These are phyloP conservation scores for Oxytropis ochrocephala DNA, from an alignment of 306 rosid genomes.

Conservation along the genomic window DNA sequence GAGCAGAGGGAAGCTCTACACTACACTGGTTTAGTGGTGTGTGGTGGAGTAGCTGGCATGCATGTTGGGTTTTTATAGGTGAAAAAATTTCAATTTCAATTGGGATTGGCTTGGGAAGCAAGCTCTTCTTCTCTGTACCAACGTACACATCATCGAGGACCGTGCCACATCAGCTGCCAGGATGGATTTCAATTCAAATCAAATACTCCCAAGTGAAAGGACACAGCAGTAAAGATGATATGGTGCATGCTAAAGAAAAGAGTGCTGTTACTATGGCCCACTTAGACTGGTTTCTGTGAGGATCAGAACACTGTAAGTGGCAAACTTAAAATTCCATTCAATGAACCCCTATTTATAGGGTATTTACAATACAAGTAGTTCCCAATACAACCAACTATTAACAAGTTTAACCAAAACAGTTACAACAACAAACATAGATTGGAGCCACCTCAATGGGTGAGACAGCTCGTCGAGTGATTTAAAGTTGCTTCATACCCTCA, in stretches of 20 bases:
- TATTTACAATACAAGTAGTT: too few relatives aligned
- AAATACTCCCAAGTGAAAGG: constrained; percentile 21
- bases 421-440: too few relatives aligned
- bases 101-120: constrained; percentile 34
- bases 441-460: too few relatives aligned
- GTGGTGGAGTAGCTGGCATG: not conserved
- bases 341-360: too few relatives aligned
- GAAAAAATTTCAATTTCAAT: not conserved
- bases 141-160: constrained; percentile 32
- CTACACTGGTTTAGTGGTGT: not conserved
- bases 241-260: constrained; percentile 6
- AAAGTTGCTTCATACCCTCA: too few relatives aligned
- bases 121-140: constrained; percentile 11
- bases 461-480: too few relatives aligned
- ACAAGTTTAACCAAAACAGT: too few relatives aligned
- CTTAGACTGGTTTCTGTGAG: too few relatives aligned
- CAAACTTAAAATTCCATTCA: too few relatives aligned
- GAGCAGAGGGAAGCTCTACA: constrained; percentile 20
- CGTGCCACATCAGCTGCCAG: constrained; percentile 48
- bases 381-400: too few relatives aligned
- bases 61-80: constrained; percentile 47
- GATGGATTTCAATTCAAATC: too few relatives aligned
- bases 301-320: too few relatives aligned
- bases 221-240: constrained; percentile 2
- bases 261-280: constrained; percentile 27